These are phyloP conservation scores for Nannizziopsis barbatae DNA, from an alignment of 2,329 filamentous ascomycete species.

Conservation along the genomic window DNA sequence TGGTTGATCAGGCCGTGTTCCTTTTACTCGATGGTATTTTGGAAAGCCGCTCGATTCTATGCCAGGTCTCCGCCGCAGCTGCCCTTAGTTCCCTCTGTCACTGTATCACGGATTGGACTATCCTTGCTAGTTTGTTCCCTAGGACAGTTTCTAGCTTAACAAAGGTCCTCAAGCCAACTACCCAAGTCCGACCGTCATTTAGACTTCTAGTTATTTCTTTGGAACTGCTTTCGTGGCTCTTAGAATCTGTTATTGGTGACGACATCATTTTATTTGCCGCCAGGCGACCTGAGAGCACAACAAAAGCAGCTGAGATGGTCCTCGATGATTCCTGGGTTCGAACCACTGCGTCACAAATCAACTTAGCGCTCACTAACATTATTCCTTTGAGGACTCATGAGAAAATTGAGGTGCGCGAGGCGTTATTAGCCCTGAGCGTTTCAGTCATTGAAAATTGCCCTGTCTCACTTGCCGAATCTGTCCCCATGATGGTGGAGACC, in stretches of 20 bases:
- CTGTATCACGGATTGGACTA: conserved; percentile 59
- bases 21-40: conserved; percentile 64
- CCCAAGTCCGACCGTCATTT: conserved; percentile 48
- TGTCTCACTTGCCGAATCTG: conserved; percentile 56
- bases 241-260: conserved; percentile 41
- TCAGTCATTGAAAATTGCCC: conserved; percentile 68
- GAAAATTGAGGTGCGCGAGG: conserved; percentile 54
- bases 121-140: conserved; percentile 74
- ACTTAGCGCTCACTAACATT: conserved; percentile 66
- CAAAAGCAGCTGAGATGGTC: conserved; percentile 28
- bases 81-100: conserved; percentile 53
- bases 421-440: conserved; percentile 61
- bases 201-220: conserved; percentile 55
- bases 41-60: conserved; percentile 51
- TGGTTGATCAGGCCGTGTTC: conserved; percentile 71
- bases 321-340: conserved; percentile 58
- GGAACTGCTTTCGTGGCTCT: conserved; percentile 42
- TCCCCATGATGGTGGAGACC: conserved; percentile 66
- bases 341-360: conserved; percentile 69
- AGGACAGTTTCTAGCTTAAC: conserved; percentile 74
- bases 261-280: conserved; percentile 20
- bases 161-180: conserved; percentile 60
- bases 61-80: conserved; percentile 59
- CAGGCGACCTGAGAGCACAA: conserved; percentile 17
- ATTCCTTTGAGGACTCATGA: conserved; percentile 63